Conservation (phyloP, 2,329 filamentous ascomycete genomes). For the Didymella glomerata region DNA sequence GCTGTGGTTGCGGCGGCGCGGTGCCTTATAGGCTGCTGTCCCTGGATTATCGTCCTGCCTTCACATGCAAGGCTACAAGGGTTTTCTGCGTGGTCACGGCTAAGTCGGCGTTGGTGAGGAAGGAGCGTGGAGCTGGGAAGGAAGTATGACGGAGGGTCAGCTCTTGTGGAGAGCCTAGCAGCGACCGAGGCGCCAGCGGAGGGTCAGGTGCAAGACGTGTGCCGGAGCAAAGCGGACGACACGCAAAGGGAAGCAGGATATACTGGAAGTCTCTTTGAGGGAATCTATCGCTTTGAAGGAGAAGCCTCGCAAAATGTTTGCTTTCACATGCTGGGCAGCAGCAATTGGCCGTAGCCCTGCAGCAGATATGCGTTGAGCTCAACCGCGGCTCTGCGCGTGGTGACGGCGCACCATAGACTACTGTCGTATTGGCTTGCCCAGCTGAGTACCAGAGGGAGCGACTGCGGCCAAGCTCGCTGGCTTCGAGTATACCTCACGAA, state of each 20-base stretch:
- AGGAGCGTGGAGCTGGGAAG: neutral
- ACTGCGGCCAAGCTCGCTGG: neutral
- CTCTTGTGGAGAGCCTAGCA: neutral
- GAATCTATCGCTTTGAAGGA: neutral
- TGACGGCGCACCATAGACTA: too few relatives aligned
- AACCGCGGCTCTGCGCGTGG: conserved; percentile 27
- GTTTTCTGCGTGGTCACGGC: conserved; percentile 3
- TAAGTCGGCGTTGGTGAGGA: conserved; percentile 4
- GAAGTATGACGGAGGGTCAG: conserved; percentile 11
- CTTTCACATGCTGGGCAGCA: conserved; percentile 17
- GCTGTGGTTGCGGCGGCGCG: neutral
- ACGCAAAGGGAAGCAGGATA: neutral
- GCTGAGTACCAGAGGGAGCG: neutral
- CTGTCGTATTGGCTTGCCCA: too few relatives aligned
- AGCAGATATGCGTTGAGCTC: conserved; percentile 13
- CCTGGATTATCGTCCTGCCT: neutral
- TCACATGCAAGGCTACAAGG: conserved; percentile 8
- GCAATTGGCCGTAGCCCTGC: conserved; percentile 3
- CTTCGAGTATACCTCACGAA: neutral
- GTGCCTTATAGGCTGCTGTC: conserved; percentile 5
- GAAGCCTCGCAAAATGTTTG: neutral
- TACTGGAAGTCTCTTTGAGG: neutral
- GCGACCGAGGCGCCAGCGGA: conserved; percentile 7
- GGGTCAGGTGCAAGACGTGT: conserved; percentile 11
- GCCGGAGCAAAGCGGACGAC: conserved; percentile 7